These are phyloP conservation scores for Phytophthora constricta DNA, from an alignment of 352 stramenopile genomes.

Conservation along the genomic window DNA sequence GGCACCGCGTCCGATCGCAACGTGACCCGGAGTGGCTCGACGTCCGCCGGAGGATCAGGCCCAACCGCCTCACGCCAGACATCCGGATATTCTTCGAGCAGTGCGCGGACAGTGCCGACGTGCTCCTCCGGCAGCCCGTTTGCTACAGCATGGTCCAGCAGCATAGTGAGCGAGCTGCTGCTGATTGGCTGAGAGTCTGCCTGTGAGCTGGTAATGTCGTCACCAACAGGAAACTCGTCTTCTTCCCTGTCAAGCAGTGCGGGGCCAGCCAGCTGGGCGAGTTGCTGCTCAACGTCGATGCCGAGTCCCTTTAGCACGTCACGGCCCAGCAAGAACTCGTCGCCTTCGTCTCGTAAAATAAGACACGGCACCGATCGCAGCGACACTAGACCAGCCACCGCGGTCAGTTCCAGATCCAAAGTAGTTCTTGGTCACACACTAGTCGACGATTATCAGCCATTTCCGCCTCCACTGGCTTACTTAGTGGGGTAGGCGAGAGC, in stretches of 20 bases:
- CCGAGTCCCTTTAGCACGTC: constrained; percentile 1
- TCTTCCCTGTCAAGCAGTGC: background rate
- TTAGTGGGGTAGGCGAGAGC: background rate
- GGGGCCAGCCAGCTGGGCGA: constrained; percentile 5
- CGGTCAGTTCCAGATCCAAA: constrained; percentile 15
- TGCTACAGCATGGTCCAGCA: background rate
- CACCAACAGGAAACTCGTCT: constrained; percentile 8
- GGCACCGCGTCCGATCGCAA: background rate
- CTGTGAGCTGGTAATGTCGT: background rate
- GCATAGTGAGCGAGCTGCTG: background rate
- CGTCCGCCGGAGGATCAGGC: background rate
- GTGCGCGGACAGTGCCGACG: background rate
- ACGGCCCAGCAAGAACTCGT: constrained; percentile 13
- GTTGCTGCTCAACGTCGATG: constrained; percentile 7
- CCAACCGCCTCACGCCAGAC: background rate
- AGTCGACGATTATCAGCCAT: constrained; percentile 10
- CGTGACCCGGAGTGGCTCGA: background rate
- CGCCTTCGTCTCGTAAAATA: background rate
- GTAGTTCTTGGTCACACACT: background rate
- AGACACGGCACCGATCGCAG: constrained; percentile 3
- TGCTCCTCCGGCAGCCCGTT: constrained; percentile 1
- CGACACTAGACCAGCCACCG: constrained; percentile 4
- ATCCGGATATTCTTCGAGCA: constrained; percentile 2
- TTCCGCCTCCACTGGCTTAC: constrained; percentile 1
- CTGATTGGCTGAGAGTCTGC: background rate